These are phyloP conservation scores for Leishmania lainsoni DNA, from an alignment of 208 protist genomes.

Conservation along the genomic window DNA sequence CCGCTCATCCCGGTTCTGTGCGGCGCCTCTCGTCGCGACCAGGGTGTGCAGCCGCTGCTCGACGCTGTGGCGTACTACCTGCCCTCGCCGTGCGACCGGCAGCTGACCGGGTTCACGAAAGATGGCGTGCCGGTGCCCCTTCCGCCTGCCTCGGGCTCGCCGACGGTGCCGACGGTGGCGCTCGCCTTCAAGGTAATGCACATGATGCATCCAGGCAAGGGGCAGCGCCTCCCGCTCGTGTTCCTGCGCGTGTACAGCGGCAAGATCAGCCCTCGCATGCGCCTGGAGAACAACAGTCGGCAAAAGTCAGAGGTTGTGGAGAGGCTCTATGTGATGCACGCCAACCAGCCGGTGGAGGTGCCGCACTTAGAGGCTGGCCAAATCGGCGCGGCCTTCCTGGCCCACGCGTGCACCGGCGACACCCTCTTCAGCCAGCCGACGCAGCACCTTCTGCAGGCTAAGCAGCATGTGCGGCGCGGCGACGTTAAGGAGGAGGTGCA, in stretches of 20 bases:
- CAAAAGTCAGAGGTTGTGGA: constrained; percentile 57
- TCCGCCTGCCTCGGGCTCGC: constrained; percentile 34
- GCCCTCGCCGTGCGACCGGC: constrained; percentile 90
- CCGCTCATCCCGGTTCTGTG: constrained; percentile 87
- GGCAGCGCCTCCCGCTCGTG: constrained; percentile 77
- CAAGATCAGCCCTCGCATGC: constrained; percentile 56
- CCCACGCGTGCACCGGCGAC: constrained; percentile 71
- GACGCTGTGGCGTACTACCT: constrained; percentile 91
- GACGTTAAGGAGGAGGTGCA: constrained; percentile 53
- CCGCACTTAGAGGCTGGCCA: constrained; percentile 66
- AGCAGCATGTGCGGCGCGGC: constrained; percentile 24
- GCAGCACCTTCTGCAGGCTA: constrained; percentile 38
- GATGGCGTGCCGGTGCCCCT: constrained; percentile 49
- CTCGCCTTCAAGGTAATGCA: constrained; percentile 95
- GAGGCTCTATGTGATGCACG: constrained; percentile 92
- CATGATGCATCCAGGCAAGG: constrained; percentile 52
- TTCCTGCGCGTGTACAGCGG: constrained; percentile 94
- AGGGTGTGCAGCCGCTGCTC: constrained; percentile 93
- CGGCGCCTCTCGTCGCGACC: constrained; percentile 90
- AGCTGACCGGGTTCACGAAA: constrained; percentile 48
- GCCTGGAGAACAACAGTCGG: constrained; percentile 72
- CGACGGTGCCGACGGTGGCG: constrained; percentile 68
- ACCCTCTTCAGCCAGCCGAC: constrained; percentile 67
- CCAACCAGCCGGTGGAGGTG: constrained; percentile 80
- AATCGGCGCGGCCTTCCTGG: constrained; percentile 82